Percentiles rank a stretch among this genome's conserved stretches.
phyloP scores from a whole-genome alignment of 2,329 filamentous ascomycete species.

The Gliomastix tumulicola region DNA sequence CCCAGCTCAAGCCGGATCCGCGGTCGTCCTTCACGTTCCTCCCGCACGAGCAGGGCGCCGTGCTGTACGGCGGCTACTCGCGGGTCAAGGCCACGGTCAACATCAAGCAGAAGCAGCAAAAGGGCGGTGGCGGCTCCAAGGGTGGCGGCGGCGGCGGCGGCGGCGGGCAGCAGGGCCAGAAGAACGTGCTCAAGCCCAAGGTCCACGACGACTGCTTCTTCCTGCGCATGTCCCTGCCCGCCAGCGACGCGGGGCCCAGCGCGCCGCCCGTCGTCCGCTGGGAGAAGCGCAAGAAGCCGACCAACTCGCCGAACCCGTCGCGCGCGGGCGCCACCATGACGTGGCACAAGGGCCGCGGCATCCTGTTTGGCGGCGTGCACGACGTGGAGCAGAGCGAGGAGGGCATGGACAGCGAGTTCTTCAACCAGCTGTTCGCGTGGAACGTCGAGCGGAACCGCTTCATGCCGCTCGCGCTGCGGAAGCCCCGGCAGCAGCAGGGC shows the following conservation, averaged over 20 bases:
- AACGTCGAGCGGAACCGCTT: constrained; percentile 94
- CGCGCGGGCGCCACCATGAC: constrained; percentile 91
- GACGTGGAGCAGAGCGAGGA: constrained; percentile 89
- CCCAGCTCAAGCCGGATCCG: constrained; percentile 81
- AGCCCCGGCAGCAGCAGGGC: constrained; percentile 51
- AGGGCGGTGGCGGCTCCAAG: too few relatives aligned
- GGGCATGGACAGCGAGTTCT: constrained; percentile 95
- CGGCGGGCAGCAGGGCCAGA: constrained; percentile 52
- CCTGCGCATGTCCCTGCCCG: constrained; percentile 69
- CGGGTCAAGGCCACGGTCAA: constrained; percentile 69
- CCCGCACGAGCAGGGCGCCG: constrained; percentile 83
- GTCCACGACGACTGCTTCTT: constrained; percentile 96
- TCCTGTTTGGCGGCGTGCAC: constrained; percentile 90
- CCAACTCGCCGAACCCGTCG: constrained; percentile 76
- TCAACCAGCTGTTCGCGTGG: constrained; percentile 87
- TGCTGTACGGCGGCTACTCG: constrained; percentile 90
- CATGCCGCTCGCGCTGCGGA: constrained; percentile 74
- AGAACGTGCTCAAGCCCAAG: constrained; percentile 75
- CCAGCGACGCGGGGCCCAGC: constrained; percentile 57
- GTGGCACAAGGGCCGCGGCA: constrained; percentile 86
- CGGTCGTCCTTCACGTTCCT: constrained; percentile 88
- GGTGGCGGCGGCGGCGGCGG: constrained; percentile 43
- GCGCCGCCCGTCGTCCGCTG: constrained; percentile 71
- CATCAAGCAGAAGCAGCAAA: constrained; percentile 48
- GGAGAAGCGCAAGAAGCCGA: constrained; percentile 89